A percentile compares a stretch with the other conserved stretches of the same genome.
Evolutionary conservation across 192 early-diverging fungal genomes (phyloP).

Genomic region (Gamsiella multidivaricata): DNA sequence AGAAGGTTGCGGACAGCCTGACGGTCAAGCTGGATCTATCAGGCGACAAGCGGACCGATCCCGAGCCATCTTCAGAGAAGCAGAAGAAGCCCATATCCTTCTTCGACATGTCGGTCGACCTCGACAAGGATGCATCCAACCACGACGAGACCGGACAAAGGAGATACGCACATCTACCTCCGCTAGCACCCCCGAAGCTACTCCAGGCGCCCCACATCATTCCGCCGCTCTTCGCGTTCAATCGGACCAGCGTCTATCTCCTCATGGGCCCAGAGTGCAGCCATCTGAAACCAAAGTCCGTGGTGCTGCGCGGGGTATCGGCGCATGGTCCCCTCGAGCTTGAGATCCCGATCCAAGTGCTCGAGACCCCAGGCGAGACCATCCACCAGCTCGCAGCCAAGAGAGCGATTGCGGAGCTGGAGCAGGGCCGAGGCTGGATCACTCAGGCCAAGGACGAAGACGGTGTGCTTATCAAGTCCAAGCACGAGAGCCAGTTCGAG

Average conservation of each 20-base stretch:
- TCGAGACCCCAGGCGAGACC: slow-evolving; percentile 19
- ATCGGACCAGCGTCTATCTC: slow-evolving; percentile 52
- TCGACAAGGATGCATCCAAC: slow-evolving; percentile 15
- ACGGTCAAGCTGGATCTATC: neutral
- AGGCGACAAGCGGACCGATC: neutral
- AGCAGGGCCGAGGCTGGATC: slow-evolving; percentile 59
- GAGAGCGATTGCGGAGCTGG: slow-evolving; percentile 59
- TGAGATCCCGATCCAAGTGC: slow-evolving; percentile 43
- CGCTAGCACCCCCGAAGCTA: slow-evolving; percentile 25
- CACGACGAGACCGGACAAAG: slow-evolving; percentile 14
- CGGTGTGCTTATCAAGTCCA: neutral
- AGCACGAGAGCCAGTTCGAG: slow-evolving; percentile 12
- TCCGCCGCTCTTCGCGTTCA: slow-evolving; percentile 47
- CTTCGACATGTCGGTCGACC: slow-evolving; percentile 29
- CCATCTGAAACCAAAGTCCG: slow-evolving; percentile 26
- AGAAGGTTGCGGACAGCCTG: slow-evolving; percentile 25
- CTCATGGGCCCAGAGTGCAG: slow-evolving; percentile 49
- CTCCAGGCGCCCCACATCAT: slow-evolving; percentile 51
- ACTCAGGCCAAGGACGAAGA: slow-evolving; percentile 13
- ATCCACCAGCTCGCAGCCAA: slow-evolving; percentile 59
- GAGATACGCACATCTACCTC: slow-evolving; percentile 14
- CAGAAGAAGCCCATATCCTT: slow-evolving; percentile 34
- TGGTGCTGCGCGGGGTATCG: slow-evolving; percentile 41
- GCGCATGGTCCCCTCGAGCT: slow-evolving; percentile 57
- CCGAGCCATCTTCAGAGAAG: slow-evolving; percentile 6